Conservation (phyloP, 2,329 filamentous ascomycete genomes). For the Cladophialophora exuberans region DNA sequence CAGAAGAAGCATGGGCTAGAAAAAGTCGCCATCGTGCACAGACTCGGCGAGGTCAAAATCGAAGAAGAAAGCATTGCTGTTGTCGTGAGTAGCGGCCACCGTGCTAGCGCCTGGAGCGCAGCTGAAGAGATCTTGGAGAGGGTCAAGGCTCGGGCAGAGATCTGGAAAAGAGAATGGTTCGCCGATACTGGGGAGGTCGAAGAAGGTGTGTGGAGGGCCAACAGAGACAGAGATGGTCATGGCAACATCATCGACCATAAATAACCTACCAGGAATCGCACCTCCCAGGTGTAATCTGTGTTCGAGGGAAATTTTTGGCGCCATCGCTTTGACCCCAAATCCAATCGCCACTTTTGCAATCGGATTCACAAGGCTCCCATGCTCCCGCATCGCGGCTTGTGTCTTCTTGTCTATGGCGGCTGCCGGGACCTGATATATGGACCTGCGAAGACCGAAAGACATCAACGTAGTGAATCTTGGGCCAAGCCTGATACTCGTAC, state of each 20-base stretch:
- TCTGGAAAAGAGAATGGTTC: conserved; percentile 54
- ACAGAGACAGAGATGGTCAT: conserved; percentile 30
- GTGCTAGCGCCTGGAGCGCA: conserved; percentile 81
- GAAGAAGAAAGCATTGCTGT: conserved; percentile 94
- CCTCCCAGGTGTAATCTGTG: not conserved
- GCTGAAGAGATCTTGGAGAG: conserved; percentile 87
- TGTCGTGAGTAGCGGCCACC: conserved; percentile 80
- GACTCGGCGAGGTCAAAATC: conserved; percentile 82
- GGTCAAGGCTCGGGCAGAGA: conserved; percentile 85
- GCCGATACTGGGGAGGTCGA: conserved; percentile 31
- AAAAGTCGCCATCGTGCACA: conserved; percentile 79
- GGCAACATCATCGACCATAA: conserved; percentile 20
- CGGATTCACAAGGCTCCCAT: no score
- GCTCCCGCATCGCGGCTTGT: no score
- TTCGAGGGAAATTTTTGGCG: not conserved
- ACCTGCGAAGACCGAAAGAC: no score
- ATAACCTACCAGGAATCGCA: not conserved
- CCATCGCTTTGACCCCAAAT: no score
- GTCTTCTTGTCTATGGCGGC: no score
- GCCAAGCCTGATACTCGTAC: no score
- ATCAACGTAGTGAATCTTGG: no score
- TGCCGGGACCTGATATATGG: no score
- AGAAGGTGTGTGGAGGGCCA: conserved; percentile 34
- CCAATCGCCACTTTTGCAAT: no score
- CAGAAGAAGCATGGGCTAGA: conserved; percentile 65